Conservation (phyloP, 331 rosid genomes). For the Pyracantha coccinea region DNA sequence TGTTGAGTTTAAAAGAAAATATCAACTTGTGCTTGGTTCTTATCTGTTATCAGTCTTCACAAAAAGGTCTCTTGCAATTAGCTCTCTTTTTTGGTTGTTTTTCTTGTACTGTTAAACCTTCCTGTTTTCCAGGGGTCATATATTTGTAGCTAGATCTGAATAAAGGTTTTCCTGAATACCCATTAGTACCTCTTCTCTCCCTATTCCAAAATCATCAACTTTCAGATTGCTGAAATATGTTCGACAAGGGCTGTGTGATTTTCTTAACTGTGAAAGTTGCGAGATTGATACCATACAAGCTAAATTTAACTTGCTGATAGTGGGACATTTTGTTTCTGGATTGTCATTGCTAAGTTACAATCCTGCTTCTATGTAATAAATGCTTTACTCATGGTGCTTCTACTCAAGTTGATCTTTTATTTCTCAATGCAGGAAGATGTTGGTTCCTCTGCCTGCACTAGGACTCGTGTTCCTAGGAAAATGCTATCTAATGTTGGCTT, state of each 20-base stretch:
- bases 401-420: conserved; percentile 4
- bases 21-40: not conserved
- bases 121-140: not conserved
- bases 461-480: conserved; percentile 78
- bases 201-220: not conserved
- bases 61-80: not conserved
- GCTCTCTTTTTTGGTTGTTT: not conserved
- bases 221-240: not conserved
- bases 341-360: not conserved
- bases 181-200: too few relatives aligned
- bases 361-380: not conserved
- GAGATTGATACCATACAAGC: not conserved
- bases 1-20: conserved; percentile 24
- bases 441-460: conserved; percentile 78
- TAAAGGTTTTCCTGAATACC: too few relatives aligned
- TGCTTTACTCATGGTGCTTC: not conserved
- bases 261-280: not conserved
- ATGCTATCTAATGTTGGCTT: conserved; percentile 61
- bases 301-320: not conserved
- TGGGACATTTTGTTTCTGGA: not conserved
- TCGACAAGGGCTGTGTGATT: not conserved
- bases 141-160: not conserved
- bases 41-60: not conserved
- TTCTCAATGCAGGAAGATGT: conserved; percentile 63
- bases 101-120: not conserved